Evolutionary conservation across 345 rosid species (phyloP).

Genomic region (Hibiscus mutabilis): DNA sequence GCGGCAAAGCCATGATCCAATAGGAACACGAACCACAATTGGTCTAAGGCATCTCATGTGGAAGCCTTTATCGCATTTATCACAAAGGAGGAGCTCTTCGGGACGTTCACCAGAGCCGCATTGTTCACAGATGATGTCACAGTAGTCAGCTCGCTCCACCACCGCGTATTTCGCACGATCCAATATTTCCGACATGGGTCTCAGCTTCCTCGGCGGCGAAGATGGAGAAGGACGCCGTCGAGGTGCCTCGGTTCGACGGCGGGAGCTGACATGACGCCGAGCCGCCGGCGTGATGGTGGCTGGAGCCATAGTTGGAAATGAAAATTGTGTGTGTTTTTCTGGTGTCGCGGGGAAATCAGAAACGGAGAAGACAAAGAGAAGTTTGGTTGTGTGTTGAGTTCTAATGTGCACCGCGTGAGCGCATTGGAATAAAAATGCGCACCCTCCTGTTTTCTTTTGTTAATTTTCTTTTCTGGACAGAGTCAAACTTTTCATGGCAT

Average conservation of each 20-base stretch:
- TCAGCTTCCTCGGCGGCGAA: conserved; percentile 48
- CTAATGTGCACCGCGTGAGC: conserved; percentile 35
- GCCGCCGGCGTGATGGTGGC: conserved; percentile 32
- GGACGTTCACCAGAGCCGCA: conserved; percentile 58
- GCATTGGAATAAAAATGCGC: conserved; percentile 42
- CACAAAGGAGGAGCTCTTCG: conserved; percentile 77
- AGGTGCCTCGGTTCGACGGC: conserved; percentile 45
- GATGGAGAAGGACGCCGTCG: conserved; percentile 34
- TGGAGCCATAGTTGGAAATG: conserved; percentile 27
- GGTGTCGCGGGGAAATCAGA: conserved; percentile 14
- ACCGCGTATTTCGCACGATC: conserved; percentile 39
- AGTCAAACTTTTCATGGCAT: not conserved
- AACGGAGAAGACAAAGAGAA: conserved; percentile 4
- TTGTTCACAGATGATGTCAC: conserved; percentile 54
- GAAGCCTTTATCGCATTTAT: conserved; percentile 80
- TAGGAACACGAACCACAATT: conserved; percentile 69
- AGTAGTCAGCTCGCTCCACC: conserved; percentile 39
- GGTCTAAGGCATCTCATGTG: conserved; percentile 89
- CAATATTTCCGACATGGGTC: conserved; percentile 45
- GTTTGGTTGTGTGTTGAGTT: not conserved
- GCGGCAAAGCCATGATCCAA: conserved; percentile 74
- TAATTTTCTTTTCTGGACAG: not conserved
- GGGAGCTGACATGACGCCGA: conserved; percentile 29
- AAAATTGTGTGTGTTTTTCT: not conserved
- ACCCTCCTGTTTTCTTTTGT: not conserved